Evolutionary conservation across 2,329 filamentous ascomycete species (phyloP).

Genomic region (Colletotrichum tamarilloi): DNA sequence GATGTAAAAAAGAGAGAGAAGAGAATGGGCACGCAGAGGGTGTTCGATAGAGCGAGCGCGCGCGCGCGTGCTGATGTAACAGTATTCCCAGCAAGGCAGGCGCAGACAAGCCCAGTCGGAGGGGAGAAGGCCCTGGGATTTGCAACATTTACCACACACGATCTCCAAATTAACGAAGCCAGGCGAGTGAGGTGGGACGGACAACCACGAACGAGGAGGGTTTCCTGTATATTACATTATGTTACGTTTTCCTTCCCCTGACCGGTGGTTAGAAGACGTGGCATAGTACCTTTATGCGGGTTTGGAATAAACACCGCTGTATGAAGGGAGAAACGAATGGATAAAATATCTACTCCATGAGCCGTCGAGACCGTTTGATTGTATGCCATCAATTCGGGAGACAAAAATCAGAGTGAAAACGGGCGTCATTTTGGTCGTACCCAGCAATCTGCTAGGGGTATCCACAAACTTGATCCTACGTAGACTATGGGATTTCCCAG

Average conservation of each 20-base stretch:
- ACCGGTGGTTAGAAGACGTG: constrained; percentile 27
- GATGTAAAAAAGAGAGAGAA: constrained; percentile 4
- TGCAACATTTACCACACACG: background rate
- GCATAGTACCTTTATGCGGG: constrained; percentile 14
- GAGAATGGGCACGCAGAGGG: background rate
- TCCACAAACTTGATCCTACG: constrained; percentile 28
- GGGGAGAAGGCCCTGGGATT: background rate
- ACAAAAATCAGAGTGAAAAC: background rate
- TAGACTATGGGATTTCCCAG: constrained; percentile 11
- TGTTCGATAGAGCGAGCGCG: background rate
- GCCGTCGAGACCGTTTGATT: background rate
- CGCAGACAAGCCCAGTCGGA: background rate
- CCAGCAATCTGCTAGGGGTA: constrained; percentile 25
- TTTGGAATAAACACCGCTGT: constrained; percentile 10
- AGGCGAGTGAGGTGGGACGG: background rate
- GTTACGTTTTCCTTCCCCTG: constrained; percentile 9
- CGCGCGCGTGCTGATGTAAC: constrained; percentile 26
- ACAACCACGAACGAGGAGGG: background rate
- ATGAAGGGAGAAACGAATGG: background rate
- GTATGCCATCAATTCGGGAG: background rate
- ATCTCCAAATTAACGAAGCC: constrained; percentile 2
- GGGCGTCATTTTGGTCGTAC: background rate
- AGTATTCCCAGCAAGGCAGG: constrained; percentile 26
- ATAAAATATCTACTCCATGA: constrained; percentile 22
- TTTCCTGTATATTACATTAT: constrained; percentile 32